These are phyloP conservation scores for Waltergamsia citrina DNA, from an alignment of 2,329 filamentous ascomycete species.

Conservation along the genomic window DNA sequence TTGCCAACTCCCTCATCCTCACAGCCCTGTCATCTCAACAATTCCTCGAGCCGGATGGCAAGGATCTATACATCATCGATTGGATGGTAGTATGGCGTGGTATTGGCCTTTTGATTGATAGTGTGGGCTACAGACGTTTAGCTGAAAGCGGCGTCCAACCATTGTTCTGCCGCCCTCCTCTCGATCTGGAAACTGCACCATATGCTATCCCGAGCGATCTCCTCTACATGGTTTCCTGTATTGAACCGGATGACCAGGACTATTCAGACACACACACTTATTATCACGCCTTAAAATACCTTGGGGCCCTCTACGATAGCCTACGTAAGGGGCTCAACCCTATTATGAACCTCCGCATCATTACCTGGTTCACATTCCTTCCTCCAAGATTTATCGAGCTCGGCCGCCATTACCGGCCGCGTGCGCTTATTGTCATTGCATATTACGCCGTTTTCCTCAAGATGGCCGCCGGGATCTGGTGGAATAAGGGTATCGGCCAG, in stretches of 20 bases:
- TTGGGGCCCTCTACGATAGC: conserved; percentile 46
- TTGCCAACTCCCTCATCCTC: conserved; percentile 41
- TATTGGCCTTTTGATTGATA: conserved; percentile 36
- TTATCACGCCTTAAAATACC: conserved; percentile 34
- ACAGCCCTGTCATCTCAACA: conserved; percentile 38
- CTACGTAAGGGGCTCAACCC: conserved; percentile 27
- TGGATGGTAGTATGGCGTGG: conserved; percentile 49
- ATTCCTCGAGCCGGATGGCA: conserved; percentile 36
- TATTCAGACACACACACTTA: conserved; percentile 27
- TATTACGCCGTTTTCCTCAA: conserved; percentile 43
- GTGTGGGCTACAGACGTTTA: conserved; percentile 15
- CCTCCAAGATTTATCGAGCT: conserved; percentile 7
- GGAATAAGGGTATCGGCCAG: conserved; percentile 35
- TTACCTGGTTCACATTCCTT: conserved; percentile 44
- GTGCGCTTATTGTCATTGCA: conserved; percentile 41
- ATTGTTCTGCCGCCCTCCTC: conserved; percentile 38
- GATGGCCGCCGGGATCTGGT: conserved; percentile 34
- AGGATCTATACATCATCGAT: conserved; percentile 40
- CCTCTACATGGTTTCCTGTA: conserved; percentile 37
- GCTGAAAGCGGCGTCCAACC: conserved; percentile 31
- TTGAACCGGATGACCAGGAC: conserved; percentile 31
- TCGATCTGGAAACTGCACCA: conserved; percentile 32
- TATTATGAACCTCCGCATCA: conserved; percentile 36
- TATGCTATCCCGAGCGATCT: conserved; percentile 35
- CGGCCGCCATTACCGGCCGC: conserved; percentile 20